These are phyloP conservation scores for Coemansia guatemalensis DNA, from an alignment of 192 early-diverging fungal genomes.

Conservation along the genomic window DNA sequence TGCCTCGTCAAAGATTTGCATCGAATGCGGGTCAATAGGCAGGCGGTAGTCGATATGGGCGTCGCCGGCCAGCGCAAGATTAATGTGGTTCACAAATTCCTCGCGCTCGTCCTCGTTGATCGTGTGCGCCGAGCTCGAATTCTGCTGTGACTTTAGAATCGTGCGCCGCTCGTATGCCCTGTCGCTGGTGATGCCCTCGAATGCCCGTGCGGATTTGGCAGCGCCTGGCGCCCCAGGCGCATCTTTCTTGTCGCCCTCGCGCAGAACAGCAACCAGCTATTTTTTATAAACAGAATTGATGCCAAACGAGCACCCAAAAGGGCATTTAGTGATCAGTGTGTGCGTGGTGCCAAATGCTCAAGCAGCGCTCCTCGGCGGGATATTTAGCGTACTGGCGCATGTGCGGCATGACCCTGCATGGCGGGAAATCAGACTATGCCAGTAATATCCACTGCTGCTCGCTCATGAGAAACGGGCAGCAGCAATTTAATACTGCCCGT, in stretches of 20 bases:
- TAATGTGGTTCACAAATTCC: slow-evolving; percentile 94
- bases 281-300: background rate
- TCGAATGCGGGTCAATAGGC: slow-evolving; percentile 89
- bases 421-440: background rate
- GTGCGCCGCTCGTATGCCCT: slow-evolving; percentile 68
- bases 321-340: too few relatives aligned
- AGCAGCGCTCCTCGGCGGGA: too few relatives aligned
- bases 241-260: slow-evolving; percentile 31
- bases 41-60: slow-evolving; percentile 78
- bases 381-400: too few relatives aligned
- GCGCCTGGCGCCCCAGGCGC: slow-evolving; percentile 17
- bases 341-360: too few relatives aligned
- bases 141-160: slow-evolving; percentile 82
- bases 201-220: slow-evolving; percentile 31
- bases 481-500: too few relatives aligned
- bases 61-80: slow-evolving; percentile 80
- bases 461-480: too few relatives aligned
- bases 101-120: slow-evolving; percentile 99
- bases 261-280: slow-evolving; percentile 47
- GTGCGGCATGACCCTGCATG: slow-evolving; percentile 7
- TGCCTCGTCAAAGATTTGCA: slow-evolving; percentile 97
- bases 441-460: slow-evolving; percentile 1
- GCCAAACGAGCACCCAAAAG: background rate
- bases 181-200: slow-evolving; percentile 54
- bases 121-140: slow-evolving; percentile 89